These are phyloP conservation scores for Tulasnella sp. DNA, from an alignment of 768 basidiomycete genomes.

Conservation along the genomic window DNA sequence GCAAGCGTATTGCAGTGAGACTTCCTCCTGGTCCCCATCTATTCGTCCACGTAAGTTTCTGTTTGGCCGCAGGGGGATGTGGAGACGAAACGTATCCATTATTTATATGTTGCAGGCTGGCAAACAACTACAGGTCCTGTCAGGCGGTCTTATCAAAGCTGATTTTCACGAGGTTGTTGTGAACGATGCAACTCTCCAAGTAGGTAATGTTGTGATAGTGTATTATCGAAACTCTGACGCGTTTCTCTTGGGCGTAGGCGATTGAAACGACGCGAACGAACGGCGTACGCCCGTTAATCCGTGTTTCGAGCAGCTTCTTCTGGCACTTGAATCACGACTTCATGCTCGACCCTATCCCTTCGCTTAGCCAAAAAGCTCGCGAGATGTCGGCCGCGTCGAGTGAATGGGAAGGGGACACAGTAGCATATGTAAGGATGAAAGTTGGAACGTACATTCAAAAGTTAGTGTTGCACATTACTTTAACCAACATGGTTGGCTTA, in stretches of 20 bases:
- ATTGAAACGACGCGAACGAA: constrained; percentile 49
- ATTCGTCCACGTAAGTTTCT: constrained; percentile 54
- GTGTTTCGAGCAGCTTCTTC: constrained; percentile 96
- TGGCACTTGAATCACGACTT: constrained; percentile 87
- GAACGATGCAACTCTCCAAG: constrained; percentile 67
- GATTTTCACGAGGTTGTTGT: constrained; percentile 95
- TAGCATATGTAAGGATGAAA: constrained; percentile 59
- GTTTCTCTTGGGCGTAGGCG: constrained; percentile 33
- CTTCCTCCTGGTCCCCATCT: constrained; percentile 73
- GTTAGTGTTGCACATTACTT: constrained; percentile 32
- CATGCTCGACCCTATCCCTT: constrained; percentile 56
- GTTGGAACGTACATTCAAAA: constrained; percentile 83
- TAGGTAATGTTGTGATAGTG: constrained; percentile 26
- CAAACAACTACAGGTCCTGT: constrained; percentile 85
- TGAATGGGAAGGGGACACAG: constrained; percentile 29
- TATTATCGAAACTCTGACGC: neutral
- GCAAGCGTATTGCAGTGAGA: constrained; percentile 77
- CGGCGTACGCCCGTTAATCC: constrained; percentile 67
- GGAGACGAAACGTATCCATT: no score
- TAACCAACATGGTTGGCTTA: no score
- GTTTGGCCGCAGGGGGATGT: no score
- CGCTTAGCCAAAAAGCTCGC: constrained; percentile 40
- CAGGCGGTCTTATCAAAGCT: constrained; percentile 66
- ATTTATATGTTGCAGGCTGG: no score
- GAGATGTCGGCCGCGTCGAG: constrained; percentile 32